Base-by-base conservation (phyloP, 75 land plant species). In the Azolla pinnata region DNA sequence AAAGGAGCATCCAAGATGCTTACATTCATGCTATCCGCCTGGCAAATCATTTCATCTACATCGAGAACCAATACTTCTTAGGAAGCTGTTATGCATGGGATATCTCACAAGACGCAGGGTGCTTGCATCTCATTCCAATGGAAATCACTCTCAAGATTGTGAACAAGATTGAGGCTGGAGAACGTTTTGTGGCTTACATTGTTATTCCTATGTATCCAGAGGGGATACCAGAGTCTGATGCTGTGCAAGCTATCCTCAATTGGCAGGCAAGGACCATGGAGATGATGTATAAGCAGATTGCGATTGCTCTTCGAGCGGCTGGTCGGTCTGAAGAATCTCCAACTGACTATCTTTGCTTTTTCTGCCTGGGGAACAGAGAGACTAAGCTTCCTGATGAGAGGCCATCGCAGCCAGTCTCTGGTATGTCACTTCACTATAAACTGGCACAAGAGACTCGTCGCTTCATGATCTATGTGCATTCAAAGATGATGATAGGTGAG, bases 401-500 rank as follows among this genome's bases (percentile, higher is more conserved):
- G 24, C 57, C 59, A 23, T 68, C 82, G 20, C 63, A 52, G 16
- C 56, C 57, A 35, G 33, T 10, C 27, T 82, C 84, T 4, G 65
- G 26, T 64, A 17, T 18, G 1, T 17, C 31, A 0, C 31, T 49
- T 21, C 52, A 57, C 54, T 58, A 68, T 19, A 40, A 57, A 50
- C 29, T 55, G 0, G 66, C 81, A 0, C 71, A 74, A 12, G 67
- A 71, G 54, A 28, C 31, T 35, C 40, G 82, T 4, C 61, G 84
- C n/a, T 82, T 82, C 75, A 78, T 82, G 84, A 75, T 82, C 10
- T 75, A 82, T 52, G 84, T 82, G 1, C 81, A 82, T 46, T 50
- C 78, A 1, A 82, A 82, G 50, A 68, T 75, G 53, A 70, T 82
- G 66, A 82, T 82, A n/a, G 84, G 78, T 75, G 25, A 64, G 47